Evolutionary conservation across 176 grass and related monocot species (phyloP).

Genomic region (Oryza meridionalis): DNA sequence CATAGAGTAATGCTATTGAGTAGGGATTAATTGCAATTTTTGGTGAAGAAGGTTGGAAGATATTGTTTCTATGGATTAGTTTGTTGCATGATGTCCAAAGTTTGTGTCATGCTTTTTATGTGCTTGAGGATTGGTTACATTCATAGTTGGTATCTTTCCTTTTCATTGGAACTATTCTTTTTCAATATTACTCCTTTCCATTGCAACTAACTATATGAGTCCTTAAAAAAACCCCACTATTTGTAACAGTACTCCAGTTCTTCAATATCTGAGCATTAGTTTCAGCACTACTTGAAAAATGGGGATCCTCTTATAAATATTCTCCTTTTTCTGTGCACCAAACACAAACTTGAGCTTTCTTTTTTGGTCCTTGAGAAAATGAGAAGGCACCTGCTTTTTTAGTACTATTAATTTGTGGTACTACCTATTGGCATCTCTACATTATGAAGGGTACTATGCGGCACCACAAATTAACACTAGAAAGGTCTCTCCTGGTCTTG

Average conservation of each 20-base stretch:
- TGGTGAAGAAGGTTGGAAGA: not conserved
- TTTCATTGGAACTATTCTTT: constrained; percentile 1
- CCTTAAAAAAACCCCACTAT: not conserved
- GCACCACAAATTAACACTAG: too few species aligned
- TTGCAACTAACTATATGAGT: not conserved
- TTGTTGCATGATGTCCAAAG: not conserved
- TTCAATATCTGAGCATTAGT: constrained; percentile 20
- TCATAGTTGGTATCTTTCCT: constrained; percentile 26
- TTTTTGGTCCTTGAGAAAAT: too few species aligned
- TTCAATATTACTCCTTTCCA: not conserved
- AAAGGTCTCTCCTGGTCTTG: not conserved
- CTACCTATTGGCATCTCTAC: too few species aligned
- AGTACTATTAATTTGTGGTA: too few species aligned
- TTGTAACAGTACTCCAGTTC: not conserved
- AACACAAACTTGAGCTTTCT: not conserved
- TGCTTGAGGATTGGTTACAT: constrained; percentile 9
- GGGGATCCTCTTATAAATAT: not conserved
- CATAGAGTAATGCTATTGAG: not conserved
- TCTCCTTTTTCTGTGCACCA: not conserved
- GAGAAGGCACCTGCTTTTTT: too few species aligned
- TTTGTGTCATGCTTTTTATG: constrained; percentile 19
- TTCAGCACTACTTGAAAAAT: not conserved
- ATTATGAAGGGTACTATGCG: too few species aligned
- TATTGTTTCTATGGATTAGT: not conserved
- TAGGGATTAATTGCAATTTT: constrained; percentile 13